Evolutionary conservation across 805 yeast species (phyloP).

Genomic region (Wickerhamiella kurtzmanii): DNA sequence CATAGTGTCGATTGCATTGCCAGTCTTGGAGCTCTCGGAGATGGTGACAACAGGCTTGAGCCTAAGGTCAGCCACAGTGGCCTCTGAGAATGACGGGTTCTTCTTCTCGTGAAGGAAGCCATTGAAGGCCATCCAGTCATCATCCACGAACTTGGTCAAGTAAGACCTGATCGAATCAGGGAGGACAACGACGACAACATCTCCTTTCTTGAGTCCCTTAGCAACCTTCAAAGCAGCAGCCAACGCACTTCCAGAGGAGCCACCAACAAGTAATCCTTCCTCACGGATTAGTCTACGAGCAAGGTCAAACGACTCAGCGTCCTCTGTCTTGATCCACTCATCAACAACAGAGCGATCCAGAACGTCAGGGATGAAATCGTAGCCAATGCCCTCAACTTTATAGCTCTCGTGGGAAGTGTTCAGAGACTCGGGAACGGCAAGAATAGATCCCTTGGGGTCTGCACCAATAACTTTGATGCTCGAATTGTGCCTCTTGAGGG

Average conservation of each 20-base stretch:
- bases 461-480: slow-evolving; percentile 58
- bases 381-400: slow-evolving; percentile 84
- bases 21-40: slow-evolving; percentile 42
- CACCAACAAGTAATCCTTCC: slow-evolving; percentile 81
- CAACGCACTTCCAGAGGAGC: slow-evolving; percentile 77
- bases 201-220: slow-evolving; percentile 56
- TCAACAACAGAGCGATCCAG: slow-evolving; percentile 54
- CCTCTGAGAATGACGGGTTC: slow-evolving; percentile 31
- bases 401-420: slow-evolving; percentile 47
- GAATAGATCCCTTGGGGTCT: slow-evolving; percentile 76
- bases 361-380: slow-evolving; percentile 77
- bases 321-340: slow-evolving; percentile 77
- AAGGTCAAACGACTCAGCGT: slow-evolving; percentile 60
- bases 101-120: slow-evolving; percentile 44
- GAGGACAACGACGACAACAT: slow-evolving; percentile 63
- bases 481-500: slow-evolving; percentile 57
- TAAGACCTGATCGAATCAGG: slow-evolving; percentile 83
- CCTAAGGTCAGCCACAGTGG: slow-evolving; percentile 52
- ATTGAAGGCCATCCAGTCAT: slow-evolving; percentile 77
- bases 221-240: slow-evolving; percentile 64
- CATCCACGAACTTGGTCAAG: slow-evolving; percentile 76
- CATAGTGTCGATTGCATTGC: slow-evolving; percentile 53
- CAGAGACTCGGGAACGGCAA: slow-evolving; percentile 64
- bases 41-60: slow-evolving; percentile 74
- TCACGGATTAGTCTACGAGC: slow-evolving; percentile 73